phyloP scores from a whole-genome alignment of 345 rosid species.

The Camelina sativa region DNA sequence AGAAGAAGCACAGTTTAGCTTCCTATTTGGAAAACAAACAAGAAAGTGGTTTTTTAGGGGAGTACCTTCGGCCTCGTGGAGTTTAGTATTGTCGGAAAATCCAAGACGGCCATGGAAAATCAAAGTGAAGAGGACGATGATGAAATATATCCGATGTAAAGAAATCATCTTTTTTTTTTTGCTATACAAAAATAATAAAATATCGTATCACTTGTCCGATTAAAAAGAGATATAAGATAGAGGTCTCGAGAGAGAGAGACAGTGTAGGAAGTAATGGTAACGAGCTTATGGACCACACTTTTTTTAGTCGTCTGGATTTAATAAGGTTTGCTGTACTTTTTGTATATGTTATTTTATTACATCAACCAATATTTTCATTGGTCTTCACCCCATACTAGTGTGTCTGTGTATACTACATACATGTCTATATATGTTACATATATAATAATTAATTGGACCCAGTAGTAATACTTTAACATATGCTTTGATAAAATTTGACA shows the following conservation, averaged over 20 bases:
- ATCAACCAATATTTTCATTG: background rate
- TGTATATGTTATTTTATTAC: constrained; percentile 11
- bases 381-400: constrained; percentile 4
- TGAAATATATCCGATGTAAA: constrained; percentile 12
- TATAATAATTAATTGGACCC: background rate
- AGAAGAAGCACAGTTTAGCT: background rate
- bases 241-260: constrained; percentile 37
- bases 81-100: constrained; percentile 35
- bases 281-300: constrained; percentile 34
- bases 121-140: constrained; percentile 35
- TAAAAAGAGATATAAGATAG: constrained; percentile 27
- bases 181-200: background rate
- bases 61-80: constrained; percentile 44
- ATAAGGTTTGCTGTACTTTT: constrained; percentile 24
- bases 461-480: background rate
- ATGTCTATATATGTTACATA: background rate
- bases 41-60: background rate
- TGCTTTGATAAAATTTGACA: background rate
- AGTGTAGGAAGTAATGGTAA: constrained; percentile 25
- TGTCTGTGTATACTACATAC: background rate
- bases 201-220: constrained; percentile 26
- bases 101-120: constrained; percentile 23
- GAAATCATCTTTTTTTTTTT: constrained; percentile 14
- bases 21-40: background rate
- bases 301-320: constrained; percentile 26